Conservation (phyloP, 352 stramenopile species). For the Pythium myriotylum region DNA sequence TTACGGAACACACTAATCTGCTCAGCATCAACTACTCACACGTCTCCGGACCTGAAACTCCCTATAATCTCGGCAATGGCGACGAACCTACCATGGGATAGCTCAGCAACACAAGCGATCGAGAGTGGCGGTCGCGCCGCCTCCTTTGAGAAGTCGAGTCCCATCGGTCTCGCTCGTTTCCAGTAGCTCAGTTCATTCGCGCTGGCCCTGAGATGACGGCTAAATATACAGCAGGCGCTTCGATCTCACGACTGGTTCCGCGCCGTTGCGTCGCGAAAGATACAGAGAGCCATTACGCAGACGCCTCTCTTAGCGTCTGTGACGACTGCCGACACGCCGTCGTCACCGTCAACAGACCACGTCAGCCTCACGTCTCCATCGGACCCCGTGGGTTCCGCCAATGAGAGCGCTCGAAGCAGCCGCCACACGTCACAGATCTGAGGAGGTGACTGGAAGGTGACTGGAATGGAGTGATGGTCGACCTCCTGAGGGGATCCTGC, state of each 20-base stretch:
- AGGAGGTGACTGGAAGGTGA: slow-evolving; percentile 23
- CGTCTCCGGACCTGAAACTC: too few species aligned
- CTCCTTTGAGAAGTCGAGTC: slow-evolving; percentile 37
- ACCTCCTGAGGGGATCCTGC: slow-evolving; percentile 11
- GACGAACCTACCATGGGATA: slow-evolving; percentile 51
- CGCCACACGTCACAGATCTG: slow-evolving; percentile 18
- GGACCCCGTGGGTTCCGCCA: slow-evolving; percentile 16
- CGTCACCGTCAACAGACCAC: slow-evolving; percentile 7
- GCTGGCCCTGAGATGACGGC: neutral
- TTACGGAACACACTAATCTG: slow-evolving; percentile 13
- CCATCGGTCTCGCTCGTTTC: slow-evolving; percentile 25
- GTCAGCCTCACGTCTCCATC: slow-evolving; percentile 2
- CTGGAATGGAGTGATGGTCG: slow-evolving; percentile 11
- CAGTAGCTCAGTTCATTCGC: neutral
- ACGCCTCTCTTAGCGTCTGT: neutral
- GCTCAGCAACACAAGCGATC: slow-evolving; percentile 52
- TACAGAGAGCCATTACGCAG: neutral
- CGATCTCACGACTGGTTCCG: too few species aligned
- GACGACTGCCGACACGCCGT: slow-evolving; percentile 7
- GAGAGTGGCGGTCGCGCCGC: slow-evolving; percentile 39
- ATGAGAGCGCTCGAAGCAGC: slow-evolving; percentile 4
- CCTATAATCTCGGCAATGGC: too few species aligned
- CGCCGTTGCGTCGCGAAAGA: too few species aligned
- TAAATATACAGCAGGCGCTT: slow-evolving; percentile 13
- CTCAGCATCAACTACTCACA: slow-evolving; percentile 10